Conservation (phyloP, 2,329 filamentous ascomycete genomes). For the Penicillium glabrum region DNA sequence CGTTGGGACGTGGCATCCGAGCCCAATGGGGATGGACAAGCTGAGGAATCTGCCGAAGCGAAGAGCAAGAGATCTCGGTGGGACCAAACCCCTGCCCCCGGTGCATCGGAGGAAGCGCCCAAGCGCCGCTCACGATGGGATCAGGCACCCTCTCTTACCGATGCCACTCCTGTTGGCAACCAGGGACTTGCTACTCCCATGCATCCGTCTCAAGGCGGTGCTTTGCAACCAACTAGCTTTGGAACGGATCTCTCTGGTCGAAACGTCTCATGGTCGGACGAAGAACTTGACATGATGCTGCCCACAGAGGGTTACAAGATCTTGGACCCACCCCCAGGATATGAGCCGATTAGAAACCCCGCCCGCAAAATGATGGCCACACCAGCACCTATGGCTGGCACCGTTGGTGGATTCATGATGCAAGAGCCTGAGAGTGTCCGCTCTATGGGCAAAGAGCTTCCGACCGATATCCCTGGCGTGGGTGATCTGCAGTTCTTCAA, state of each 20-base stretch:
- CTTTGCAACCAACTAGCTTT: conserved; percentile 59
- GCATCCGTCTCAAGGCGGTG: conserved; percentile 65
- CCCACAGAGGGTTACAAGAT: conserved; percentile 92
- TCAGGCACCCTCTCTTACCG: conserved; percentile 67
- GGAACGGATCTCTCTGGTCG: conserved; percentile 78
- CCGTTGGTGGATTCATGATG: conserved; percentile 89
- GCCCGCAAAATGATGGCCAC: conserved; percentile 74
- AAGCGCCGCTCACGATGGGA: conserved; percentile 89
- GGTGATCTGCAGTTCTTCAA: conserved; percentile 98
- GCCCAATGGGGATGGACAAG: conserved; percentile 47
- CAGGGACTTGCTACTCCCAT: conserved; percentile 75
- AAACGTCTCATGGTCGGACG: conserved; percentile 82
- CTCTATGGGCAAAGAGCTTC: conserved; percentile 82
- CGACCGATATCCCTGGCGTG: conserved; percentile 93
- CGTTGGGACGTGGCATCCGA: conserved; percentile 83
- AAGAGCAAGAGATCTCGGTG: conserved; percentile 80
- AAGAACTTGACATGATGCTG: conserved; percentile 89
- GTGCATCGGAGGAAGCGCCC: conserved; percentile 56
- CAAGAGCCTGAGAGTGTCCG: conserved; percentile 87
- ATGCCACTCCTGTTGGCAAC: conserved; percentile 72
- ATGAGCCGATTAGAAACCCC: conserved; percentile 77
- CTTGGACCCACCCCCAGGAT: conserved; percentile 85
- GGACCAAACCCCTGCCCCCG: conserved; percentile 74
- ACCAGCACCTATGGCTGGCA: conserved; percentile 60
- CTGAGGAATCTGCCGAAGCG: conserved; percentile 53